Conservation (phyloP, 2,329 filamentous ascomycete genomes). For the Scorias spongiosa region DNA sequence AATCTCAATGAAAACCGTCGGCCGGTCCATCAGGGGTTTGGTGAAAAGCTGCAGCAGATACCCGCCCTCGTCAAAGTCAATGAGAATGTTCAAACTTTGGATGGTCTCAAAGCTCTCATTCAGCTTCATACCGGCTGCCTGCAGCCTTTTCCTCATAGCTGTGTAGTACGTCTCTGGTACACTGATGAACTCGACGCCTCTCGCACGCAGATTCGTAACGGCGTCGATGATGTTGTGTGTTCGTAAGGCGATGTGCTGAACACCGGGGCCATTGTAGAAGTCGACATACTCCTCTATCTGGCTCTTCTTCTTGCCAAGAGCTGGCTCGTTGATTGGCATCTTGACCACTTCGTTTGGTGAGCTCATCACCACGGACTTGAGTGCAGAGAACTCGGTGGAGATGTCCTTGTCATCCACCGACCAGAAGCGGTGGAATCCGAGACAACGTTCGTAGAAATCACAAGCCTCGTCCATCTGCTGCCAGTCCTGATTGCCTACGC, state of each 20-base stretch:
- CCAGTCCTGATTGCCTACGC: conserved; percentile 95
- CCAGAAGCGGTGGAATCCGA: conserved; percentile 96
- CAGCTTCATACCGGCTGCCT: conserved; percentile 44
- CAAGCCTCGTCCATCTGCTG: conserved; percentile 60
- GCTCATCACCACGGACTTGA: conserved; percentile 83
- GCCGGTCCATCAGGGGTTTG: conserved; percentile 77
- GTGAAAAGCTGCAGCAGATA: conserved; percentile 55
- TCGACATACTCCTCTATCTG: conserved; percentile 83
- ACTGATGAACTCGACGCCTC: conserved; percentile 83
- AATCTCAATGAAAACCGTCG: conserved; percentile 92
- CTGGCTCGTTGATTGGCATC: conserved; percentile 98
- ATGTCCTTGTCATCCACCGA: conserved; percentile 87
- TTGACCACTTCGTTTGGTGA: conserved; percentile 75
- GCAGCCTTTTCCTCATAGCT: conserved; percentile 57
- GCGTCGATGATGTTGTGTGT: conserved; percentile 65
- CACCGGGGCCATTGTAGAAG: conserved; percentile 79
- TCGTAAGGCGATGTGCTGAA: conserved; percentile 83
- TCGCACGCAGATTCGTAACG: conserved; percentile 64
- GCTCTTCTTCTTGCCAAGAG: conserved; percentile 72
- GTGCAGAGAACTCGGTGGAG: conserved; percentile 78
- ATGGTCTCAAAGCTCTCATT: conserved; percentile 68
- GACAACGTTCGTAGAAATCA: conserved; percentile 67
- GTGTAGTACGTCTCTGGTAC: conserved; percentile 81
- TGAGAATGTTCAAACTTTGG: conserved; percentile 67
- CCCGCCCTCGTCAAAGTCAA: conserved; percentile 87